Evolutionary conservation across 106 monocot genomes (phyloP), one percentile per base, ranked within the genome.

Genomic region (Dendrobium nobile): DNA sequence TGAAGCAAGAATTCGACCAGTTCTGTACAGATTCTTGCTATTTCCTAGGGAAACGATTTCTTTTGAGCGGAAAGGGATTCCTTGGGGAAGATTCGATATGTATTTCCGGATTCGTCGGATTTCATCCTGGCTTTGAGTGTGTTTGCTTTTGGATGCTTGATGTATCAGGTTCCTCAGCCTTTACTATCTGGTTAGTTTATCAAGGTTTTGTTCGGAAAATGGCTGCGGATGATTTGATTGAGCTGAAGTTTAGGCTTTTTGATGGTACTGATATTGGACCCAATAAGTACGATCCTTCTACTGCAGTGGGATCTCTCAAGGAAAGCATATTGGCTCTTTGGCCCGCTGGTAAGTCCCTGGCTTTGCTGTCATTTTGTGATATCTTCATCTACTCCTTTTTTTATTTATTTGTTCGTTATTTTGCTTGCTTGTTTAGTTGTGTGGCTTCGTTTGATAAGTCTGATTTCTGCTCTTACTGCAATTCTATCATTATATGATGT

Each of bases 181-280:
- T 37, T 31, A 1, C 70, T 70, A 1, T 70, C 11, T 9, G 31
- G 37, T 70, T 43, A 41, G 19, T 74, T 43, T 24, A 22, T 44
- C 43, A 0, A 37, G 74, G 41, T 27, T 26, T 43, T 24, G 0
- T 51, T 48, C 48, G 6, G 48, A 67, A 67, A 67, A 61, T 61
- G 59, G 77, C 67, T 64, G 77, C 4, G n/a, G 82, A 77, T 77
- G 82, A 67, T 77, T 37, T 77, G 82, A 61, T 82, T 54, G 82
- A 82, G 33, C 65, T 82, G 5, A 82, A 82, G 77, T 82, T 82
- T 77, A 82, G 82, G 77, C 77, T 82, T 7, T 82, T 82, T 77
- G 82, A 82, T 82, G 82, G 82, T 13, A 82, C 82, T 48, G 82
- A 82, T 42, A 82, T 82, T 13, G 82, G 82, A 8, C 82, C 82